A percentile compares a stretch with the other conserved stretches of the same genome.
Conservation (phyloP, 345 rosid species). For the Bruguiera parviflora region DNA sequence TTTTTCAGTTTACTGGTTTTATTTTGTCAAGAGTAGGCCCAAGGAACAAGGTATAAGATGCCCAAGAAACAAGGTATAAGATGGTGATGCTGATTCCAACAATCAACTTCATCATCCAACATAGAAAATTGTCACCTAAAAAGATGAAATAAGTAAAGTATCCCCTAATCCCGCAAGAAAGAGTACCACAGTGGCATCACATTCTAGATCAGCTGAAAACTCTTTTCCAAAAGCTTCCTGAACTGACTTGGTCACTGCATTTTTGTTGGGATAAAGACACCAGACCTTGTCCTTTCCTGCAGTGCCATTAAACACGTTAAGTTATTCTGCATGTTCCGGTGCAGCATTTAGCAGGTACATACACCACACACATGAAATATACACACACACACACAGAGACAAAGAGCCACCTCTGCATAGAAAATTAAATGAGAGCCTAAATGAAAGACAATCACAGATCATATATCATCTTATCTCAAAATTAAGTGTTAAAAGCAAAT, state of each 20-base stretch:
- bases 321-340: background rate
- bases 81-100: slow-evolving; percentile 1
- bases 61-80: background rate
- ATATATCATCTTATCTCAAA: background rate
- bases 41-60: background rate
- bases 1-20: background rate
- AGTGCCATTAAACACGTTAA: slow-evolving; percentile 9
- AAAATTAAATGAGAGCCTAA: background rate
- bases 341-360: background rate
- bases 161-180: background rate
- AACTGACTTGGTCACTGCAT: slow-evolving; percentile 51
- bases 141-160: background rate
- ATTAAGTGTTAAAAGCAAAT: background rate
- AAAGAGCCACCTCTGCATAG: too few relatives aligned
- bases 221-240: slow-evolving; percentile 44
- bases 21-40: background rate
- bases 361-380: too few relatives aligned
- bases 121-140: too few relatives aligned
- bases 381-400: too few relatives aligned
- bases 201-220: slow-evolving; percentile 32
- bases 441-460: background rate
- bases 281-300: slow-evolving; percentile 72
- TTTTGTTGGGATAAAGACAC: slow-evolving; percentile 90
- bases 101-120: too few relatives aligned
- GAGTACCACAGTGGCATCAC: slow-evolving; percentile 33